Evolutionary conservation across 2,329 filamentous ascomycete genomes (phyloP), one percentile per base, ranked within the genome.

Genomic region (Paecilomyces variotii): DNA sequence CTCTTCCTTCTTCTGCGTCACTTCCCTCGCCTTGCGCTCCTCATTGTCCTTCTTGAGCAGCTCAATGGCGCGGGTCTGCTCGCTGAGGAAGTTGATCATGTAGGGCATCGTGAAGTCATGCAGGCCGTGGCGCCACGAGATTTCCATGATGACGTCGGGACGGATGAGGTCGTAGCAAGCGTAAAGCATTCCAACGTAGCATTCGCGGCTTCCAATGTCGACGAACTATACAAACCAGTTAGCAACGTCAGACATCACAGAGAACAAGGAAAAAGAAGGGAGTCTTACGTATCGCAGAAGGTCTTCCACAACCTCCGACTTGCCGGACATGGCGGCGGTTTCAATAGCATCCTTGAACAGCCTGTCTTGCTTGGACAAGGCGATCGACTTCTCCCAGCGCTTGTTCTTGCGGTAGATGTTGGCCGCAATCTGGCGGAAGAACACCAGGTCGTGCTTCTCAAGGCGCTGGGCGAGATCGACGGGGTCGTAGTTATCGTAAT

Each of bases 331-430:
- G 28, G 94, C 94, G 32, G 95, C 86, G 12, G 94, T 99, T 82
- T 99, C 94, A 63, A 99, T 97, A 27, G 95, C 94, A 78, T 99
- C 94, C 82, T 97, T 97, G 87, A 94, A 99, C 14, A 99, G 82
- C 84, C 97, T 97, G 81, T 99, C 94, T 75, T 99, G 93, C 83
- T 99, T 99, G 14, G 93, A 97, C 53, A 99, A 81, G 34, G 91
- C 86, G 75, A 99, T 99, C 3, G 92, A 97, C 80, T 97, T 97
- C 80, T 97, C 93, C 95, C 95, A 99, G 63, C 94, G 86, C 88
- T 97, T 97, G 82, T 96, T 97, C 84, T 97, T 99, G 75, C 95
- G 91, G 81, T 97, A 99, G 76, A 99, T 99, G 78, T 84, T 96
- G 65, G 95, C 91, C 3, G 94, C 94, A 70, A 99, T 96, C 77